These are phyloP conservation scores for Camellia sinensis DNA, from an alignment of 148 eudicot species.

Conservation along the genomic window DNA sequence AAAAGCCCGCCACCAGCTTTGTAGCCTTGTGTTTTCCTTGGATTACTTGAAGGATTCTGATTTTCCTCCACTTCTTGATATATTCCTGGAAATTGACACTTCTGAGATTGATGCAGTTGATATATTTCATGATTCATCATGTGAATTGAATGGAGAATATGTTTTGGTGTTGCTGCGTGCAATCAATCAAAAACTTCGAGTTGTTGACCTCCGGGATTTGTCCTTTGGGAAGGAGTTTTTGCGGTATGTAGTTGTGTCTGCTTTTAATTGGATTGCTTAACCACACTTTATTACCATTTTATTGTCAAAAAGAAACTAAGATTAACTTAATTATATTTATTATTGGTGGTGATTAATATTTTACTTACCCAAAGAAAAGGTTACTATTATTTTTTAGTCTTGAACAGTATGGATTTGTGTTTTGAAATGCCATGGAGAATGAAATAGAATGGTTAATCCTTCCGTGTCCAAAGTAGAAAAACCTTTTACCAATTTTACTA, in stretches of 20 bases:
- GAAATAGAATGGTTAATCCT: slow-evolving; percentile 5
- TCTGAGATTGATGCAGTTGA: slow-evolving; percentile 56
- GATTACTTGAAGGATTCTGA: slow-evolving; percentile 43
- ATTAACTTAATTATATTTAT: background rate
- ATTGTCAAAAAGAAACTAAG: background rate
- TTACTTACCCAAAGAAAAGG: background rate
- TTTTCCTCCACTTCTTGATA: slow-evolving; percentile 33
- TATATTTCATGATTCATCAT: slow-evolving; percentile 38
- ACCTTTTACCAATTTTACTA: background rate
- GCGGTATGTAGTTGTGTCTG: slow-evolving; percentile 33
- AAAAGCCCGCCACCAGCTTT: slow-evolving; percentile 28
- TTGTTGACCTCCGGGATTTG: slow-evolving; percentile 46
- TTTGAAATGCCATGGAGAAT: background rate
- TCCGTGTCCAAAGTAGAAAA: slow-evolving; percentile 1
- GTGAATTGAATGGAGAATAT: slow-evolving; percentile 33
- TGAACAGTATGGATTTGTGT: background rate
- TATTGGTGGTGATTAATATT: background rate
- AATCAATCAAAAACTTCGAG: slow-evolving; percentile 40
- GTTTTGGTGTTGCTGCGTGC: slow-evolving; percentile 42
- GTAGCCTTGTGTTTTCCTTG: slow-evolving; percentile 37
- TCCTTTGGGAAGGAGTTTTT: slow-evolving; percentile 48
- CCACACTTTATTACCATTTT: background rate
- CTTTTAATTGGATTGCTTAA: background rate
- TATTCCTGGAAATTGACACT: slow-evolving; percentile 37
- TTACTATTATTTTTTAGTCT: background rate